phyloP scores from a whole-genome alignment of 352 stramenopile genomes.

The Globisporangium spinosum region DNA sequence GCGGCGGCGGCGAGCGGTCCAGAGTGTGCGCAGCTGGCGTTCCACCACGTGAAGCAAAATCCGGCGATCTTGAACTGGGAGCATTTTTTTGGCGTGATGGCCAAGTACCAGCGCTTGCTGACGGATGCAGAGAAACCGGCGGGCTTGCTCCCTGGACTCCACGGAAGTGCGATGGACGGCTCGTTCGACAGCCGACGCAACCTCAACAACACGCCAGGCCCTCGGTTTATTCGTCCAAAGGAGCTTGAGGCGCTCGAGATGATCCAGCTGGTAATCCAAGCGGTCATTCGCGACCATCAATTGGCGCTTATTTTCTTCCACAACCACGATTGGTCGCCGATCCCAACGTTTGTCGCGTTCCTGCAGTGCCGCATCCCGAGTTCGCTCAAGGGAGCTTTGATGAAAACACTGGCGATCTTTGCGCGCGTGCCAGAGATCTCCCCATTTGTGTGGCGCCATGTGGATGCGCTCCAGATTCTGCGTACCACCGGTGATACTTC shows the following conservation, averaged over 20 bases:
- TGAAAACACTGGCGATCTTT: slow-evolving; percentile 82
- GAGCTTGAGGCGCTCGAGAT: slow-evolving; percentile 79
- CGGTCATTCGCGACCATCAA: slow-evolving; percentile 67
- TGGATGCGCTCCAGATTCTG: slow-evolving; percentile 81
- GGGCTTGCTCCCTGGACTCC: slow-evolving; percentile 29
- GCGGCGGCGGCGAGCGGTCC: slow-evolving; percentile 58
- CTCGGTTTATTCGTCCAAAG: slow-evolving; percentile 75
- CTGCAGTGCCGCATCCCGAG: slow-evolving; percentile 81
- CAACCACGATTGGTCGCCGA: slow-evolving; percentile 82
- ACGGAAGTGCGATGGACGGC: slow-evolving; percentile 11
- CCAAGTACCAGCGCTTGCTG: slow-evolving; percentile 79
- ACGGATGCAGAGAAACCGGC: slow-evolving; percentile 63
- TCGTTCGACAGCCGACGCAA: slow-evolving; percentile 16
- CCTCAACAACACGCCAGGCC: slow-evolving; percentile 31
- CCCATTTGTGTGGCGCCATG: slow-evolving; percentile 80
- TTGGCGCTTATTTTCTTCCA: slow-evolving; percentile 83
- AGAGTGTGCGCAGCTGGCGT: slow-evolving; percentile 71
- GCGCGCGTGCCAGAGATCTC: slow-evolving; percentile 73
- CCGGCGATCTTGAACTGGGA: slow-evolving; percentile 75
- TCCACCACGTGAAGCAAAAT: slow-evolving; percentile 87
- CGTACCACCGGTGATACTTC: slow-evolving; percentile 63
- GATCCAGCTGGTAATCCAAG: slow-evolving; percentile 78
- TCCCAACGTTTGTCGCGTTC: slow-evolving; percentile 80
- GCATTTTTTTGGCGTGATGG: slow-evolving; percentile 82
- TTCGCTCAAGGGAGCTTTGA: slow-evolving; percentile 79